phyloP scores from a whole-genome alignment of 2,329 filamentous ascomycete genomes.

The Albifimbria verrucaria region DNA sequence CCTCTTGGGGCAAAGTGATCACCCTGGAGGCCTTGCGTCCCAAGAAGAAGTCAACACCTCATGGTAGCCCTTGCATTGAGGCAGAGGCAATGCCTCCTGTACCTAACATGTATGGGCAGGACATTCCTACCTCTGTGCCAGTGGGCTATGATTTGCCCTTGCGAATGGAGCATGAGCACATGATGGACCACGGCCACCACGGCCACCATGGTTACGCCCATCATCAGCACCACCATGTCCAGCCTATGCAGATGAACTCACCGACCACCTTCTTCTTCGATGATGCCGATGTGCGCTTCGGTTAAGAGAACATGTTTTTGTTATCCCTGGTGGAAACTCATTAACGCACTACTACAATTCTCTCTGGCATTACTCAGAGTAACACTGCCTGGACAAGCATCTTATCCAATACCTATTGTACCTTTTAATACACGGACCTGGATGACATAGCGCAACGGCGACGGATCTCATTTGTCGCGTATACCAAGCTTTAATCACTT shows the following conservation, averaged over 20 bases:
- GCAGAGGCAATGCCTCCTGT: slow-evolving; percentile 23
- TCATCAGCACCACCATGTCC: slow-evolving; percentile 18
- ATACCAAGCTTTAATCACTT: not conserved
- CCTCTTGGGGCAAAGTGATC: slow-evolving; percentile 34
- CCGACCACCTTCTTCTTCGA: slow-evolving; percentile 24
- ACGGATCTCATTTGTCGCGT: slow-evolving; percentile 1
- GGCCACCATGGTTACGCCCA: slow-evolving; percentile 19
- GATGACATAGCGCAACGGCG: slow-evolving; percentile 2
- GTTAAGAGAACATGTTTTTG: not conserved
- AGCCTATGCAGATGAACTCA: slow-evolving; percentile 22
- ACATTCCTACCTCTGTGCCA: slow-evolving; percentile 23
- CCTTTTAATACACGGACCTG: slow-evolving; percentile 2
- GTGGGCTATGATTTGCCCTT: slow-evolving; percentile 24
- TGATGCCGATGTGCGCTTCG: slow-evolving; percentile 20
- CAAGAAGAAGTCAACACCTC: slow-evolving; percentile 30
- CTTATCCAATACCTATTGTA: not conserved
- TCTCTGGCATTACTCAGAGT: not conserved
- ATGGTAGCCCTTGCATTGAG: slow-evolving; percentile 23
- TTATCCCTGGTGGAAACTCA: not conserved
- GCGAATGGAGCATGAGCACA: slow-evolving; percentile 20
- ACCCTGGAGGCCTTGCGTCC: slow-evolving; percentile 35
- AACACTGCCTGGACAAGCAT: not conserved
- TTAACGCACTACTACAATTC: not conserved
- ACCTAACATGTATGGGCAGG: slow-evolving; percentile 23
- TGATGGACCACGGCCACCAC: not conserved